Evolutionary conservation across 371 early-diverging fungal species (phyloP).

Genomic region (Apophysomyces sp.): DNA sequence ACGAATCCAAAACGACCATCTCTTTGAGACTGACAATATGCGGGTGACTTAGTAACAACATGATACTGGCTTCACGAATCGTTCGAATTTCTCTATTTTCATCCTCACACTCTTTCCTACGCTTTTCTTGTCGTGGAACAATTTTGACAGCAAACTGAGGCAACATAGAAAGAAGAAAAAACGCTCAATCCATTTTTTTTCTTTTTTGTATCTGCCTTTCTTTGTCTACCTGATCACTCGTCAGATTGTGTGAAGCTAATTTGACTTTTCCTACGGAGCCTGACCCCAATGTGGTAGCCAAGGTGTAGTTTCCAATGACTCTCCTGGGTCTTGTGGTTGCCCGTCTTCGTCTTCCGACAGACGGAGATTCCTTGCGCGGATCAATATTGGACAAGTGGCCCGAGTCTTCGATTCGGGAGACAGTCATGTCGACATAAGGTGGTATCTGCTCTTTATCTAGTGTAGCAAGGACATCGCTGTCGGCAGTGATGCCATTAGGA

Average conservation of each 20-base stretch:
- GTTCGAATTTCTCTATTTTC: conserved; percentile 84
- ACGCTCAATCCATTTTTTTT: background rate
- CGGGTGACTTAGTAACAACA: conserved; percentile 89
- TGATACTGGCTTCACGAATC: conserved; percentile 86
- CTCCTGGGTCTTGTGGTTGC: conserved; percentile 22
- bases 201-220: background rate
- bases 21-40: conserved; percentile 79
- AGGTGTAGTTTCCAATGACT: conserved; percentile 72
- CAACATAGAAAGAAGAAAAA: background rate
- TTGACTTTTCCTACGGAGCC: conserved; percentile 97
- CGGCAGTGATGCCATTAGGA: background rate
- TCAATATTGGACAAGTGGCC: background rate
- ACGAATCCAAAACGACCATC: conserved; percentile 74
- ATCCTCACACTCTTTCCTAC: conserved; percentile 43
- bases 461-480: background rate
- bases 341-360: background rate
- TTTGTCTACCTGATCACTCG: conserved; percentile 22
- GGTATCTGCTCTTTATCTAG: background rate
- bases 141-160: conserved; percentile 76
- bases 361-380: background rate
- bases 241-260: conserved; percentile 79
- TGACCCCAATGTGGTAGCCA: conserved; percentile 87
- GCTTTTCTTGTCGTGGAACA: conserved; percentile 57
- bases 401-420: background rate
- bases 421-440: background rate